phyloP scores from a whole-genome alignment of 768 basidiomycete species.

The Suillus subalutaceus region DNA sequence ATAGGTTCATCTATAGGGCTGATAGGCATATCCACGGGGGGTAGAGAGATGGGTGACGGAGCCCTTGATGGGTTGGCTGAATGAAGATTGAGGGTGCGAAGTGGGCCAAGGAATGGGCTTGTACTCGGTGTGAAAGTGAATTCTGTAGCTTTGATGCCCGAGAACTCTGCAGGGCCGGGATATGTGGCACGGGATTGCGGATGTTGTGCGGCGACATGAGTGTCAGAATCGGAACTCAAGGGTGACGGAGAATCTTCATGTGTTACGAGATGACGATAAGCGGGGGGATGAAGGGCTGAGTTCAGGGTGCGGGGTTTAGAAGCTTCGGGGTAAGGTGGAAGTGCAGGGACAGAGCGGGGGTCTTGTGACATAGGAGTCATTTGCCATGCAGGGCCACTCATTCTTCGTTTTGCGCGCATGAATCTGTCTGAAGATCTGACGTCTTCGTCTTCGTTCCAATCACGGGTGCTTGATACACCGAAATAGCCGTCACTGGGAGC shows the following conservation, averaged over 20 bases:
- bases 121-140: conserved; percentile 67
- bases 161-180: conserved; percentile 18
- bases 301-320: conserved; percentile 23
- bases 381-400: conserved; percentile 61
- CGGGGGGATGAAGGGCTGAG: conserved; percentile 35
- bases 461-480: conserved; percentile 41
- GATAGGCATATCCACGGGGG: conserved; percentile 45
- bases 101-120: conserved; percentile 78
- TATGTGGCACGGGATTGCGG: conserved; percentile 33
- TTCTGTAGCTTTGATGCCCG: conserved; percentile 33
- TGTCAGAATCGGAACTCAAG: conserved; percentile 67
- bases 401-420: conserved; percentile 43
- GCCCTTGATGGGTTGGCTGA: conserved; percentile 70
- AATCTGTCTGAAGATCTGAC: conserved; percentile 28
- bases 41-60: conserved; percentile 69
- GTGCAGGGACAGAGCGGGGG: conserved; percentile 24
- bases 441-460: conserved; percentile 34
- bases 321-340: conserved; percentile 19
- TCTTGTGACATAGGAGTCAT: conserved; percentile 47
- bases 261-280: conserved; percentile 36
- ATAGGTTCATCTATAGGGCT: conserved; percentile 38
- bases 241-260: conserved; percentile 73
- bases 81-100: conserved; percentile 76
- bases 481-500: conserved; percentile 44
- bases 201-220: conserved; percentile 32